Percentiles rank a stretch among this genome's conserved stretches.
Conservation (phyloP, 768 basidiomycete genomes). For the Amanita phalloides region DNA sequence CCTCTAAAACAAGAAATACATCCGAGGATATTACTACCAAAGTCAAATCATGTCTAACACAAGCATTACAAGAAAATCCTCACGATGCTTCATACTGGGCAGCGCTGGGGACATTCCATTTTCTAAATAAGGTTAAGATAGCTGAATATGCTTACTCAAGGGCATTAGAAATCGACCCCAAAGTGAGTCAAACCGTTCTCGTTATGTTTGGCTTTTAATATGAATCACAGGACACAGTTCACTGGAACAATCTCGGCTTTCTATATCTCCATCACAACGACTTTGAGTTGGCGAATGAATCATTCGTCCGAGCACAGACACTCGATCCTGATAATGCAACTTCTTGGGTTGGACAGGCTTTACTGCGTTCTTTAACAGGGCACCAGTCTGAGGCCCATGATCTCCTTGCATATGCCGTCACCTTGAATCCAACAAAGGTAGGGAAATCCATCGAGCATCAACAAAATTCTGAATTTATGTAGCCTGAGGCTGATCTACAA, state of each 20-base stretch:
- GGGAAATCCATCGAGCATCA: background rate
- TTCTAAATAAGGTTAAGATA: conserved; percentile 52
- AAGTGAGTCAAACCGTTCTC: conserved; percentile 33
- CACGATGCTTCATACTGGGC: conserved; percentile 72
- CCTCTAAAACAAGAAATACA: conserved; percentile 16
- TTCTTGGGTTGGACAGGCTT: conserved; percentile 87
- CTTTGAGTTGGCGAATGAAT: conserved; percentile 73
- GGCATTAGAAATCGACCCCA: conserved; percentile 76
- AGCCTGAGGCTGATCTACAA: conserved; percentile 80
- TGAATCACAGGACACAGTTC: conserved; percentile 43
- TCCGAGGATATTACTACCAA: conserved; percentile 25
- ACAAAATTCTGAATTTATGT: background rate
- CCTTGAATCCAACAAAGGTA: conserved; percentile 28
- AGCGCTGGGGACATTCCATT: conserved; percentile 66
- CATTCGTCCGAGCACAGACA: conserved; percentile 79
- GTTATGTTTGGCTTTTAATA: background rate
- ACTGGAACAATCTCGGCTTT: conserved; percentile 86
- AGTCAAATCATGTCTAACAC: conserved; percentile 45
- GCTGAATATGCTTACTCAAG: conserved; percentile 91
- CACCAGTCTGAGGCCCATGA: conserved; percentile 52
- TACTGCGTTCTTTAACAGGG: conserved; percentile 52
- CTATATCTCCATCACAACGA: conserved; percentile 78
- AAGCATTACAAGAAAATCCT: conserved; percentile 66
- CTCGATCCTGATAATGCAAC: conserved; percentile 83
- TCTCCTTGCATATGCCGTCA: conserved; percentile 65